Evolutionary conservation across 1,284 basidiomycete species (phyloP), one percentile per base, ranked within the genome.

Genomic region (Sanghuangporus baumii): DNA sequence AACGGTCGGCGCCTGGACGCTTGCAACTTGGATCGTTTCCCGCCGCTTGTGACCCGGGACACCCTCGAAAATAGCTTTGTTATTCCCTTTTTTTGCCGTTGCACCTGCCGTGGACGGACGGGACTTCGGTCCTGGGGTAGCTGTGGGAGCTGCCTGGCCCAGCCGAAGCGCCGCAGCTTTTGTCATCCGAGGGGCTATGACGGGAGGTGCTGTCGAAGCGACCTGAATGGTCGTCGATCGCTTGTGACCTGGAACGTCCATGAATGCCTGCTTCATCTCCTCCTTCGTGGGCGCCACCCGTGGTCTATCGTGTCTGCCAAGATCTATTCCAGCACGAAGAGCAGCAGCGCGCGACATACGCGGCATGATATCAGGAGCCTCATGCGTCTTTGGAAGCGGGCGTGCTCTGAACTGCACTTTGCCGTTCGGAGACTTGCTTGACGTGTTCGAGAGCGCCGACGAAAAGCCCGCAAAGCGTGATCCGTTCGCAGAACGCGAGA

Each of bases 31-130:
- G 65, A 93, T 85, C 11, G 81, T 82, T 71, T 91, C 88, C 40
- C 88, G 76, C 60, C 91, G 78, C 74, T 91, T 93, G 70, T 93
- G 91, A 0, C 91, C 91, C 1, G 90, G 90, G 1, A 91, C 85
- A 40, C 89, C 89, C 0, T 90, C 87, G 67, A 91, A 93, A 0
- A 79, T 83, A 73, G 74, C 60, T 59, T 71, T 43, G 12, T 67
- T 61, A 46, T 46, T n/a, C 20, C 20, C 20, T 3, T 46, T 46
- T 7, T 7, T 31, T 5, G 26, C 26, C 26, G 5, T 5, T 31
- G 26, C 43, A n/a, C 8, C 43, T 16, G 11, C 43, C 16, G 43
- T 46, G 11, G 68, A 67, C 55, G 61, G 68, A 69, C 62, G 60
- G 54, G 67, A 64, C 63, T 65, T 73, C 23, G 75, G 73, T 12